phyloP scores from a whole-genome alignment of 148 eudicot genomes.

The Simmondsia chinensis region DNA sequence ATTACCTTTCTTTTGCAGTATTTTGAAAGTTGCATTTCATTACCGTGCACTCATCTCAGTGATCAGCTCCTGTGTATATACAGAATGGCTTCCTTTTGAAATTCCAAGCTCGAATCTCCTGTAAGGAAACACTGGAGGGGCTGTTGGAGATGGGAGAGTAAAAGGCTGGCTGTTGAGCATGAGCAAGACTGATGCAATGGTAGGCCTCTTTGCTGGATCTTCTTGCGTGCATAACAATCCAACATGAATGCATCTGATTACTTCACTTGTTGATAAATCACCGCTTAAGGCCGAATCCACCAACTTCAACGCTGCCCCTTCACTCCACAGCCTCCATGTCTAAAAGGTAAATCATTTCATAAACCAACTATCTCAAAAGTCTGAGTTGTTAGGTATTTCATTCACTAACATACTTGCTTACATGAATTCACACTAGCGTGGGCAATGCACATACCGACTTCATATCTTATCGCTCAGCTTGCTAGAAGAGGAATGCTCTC shows the following conservation, averaged over 20 bases:
- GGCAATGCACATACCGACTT: no score
- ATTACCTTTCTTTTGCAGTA: neutral
- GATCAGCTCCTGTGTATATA: neutral
- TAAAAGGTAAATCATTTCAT: neutral
- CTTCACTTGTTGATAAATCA: neutral
- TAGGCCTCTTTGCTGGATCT: neutral
- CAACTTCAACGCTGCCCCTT: neutral
- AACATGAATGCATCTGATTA: neutral
- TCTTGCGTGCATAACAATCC: neutral
- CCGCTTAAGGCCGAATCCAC: neutral
- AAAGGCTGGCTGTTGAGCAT: slow-evolving; percentile 5
- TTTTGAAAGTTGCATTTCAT: neutral
- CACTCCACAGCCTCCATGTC: slow-evolving; percentile 2
- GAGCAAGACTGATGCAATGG: neutral
- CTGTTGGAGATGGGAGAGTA: neutral
- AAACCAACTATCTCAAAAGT: no score
- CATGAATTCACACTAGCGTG: no score
- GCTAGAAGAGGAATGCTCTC: no score
- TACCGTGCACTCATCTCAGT: slow-evolving; percentile 13
- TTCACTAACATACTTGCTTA: no score
- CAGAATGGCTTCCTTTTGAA: slow-evolving; percentile 2
- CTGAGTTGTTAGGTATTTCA: no score
- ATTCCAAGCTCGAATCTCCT: neutral
- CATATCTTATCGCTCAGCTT: no score
- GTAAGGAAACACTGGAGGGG: slow-evolving; percentile 8